phyloP scores from a whole-genome alignment of 441 rosid species.

The Kokia cookei region DNA sequence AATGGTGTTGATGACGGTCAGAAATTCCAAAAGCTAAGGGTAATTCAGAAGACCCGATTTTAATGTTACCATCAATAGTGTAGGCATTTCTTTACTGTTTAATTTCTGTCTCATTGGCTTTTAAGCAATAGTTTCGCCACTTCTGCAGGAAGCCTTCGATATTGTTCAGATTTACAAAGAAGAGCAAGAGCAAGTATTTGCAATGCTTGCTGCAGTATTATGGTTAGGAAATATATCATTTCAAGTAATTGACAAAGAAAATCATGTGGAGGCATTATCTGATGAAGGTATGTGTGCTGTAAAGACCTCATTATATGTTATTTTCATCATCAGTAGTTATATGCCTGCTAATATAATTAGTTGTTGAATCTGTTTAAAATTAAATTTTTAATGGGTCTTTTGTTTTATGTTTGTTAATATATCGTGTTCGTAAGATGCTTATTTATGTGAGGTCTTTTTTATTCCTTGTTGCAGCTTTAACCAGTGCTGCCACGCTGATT shows the following conservation, averaged over 20 bases:
- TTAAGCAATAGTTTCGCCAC: constrained; percentile 9
- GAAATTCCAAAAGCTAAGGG: constrained; percentile 65
- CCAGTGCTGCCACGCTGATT: constrained; percentile 65
- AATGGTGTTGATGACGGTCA: constrained; percentile 71
- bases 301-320: neutral
- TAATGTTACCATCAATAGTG: neutral
- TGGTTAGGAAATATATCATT: constrained; percentile 91
- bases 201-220: constrained; percentile 79
- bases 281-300: constrained; percentile 47
- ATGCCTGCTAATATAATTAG: neutral
- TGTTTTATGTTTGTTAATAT: neutral
- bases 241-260: constrained; percentile 66
- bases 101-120: constrained; percentile 6
- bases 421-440: constrained; percentile 9
- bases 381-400: neutral
- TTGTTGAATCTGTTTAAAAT: neutral
- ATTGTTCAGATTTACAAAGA: constrained; percentile 57
- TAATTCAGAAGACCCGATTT: constrained; percentile 24
- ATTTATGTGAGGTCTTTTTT: constrained; percentile 5
- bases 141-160: constrained; percentile 73
- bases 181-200: constrained; percentile 73
- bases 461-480: constrained; percentile 55
- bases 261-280: constrained; percentile 73
- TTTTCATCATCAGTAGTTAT: neutral
- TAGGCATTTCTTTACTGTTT: constrained; percentile 1